Conservation (phyloP, 345 rosid species). For the Trapa incisa region DNA sequence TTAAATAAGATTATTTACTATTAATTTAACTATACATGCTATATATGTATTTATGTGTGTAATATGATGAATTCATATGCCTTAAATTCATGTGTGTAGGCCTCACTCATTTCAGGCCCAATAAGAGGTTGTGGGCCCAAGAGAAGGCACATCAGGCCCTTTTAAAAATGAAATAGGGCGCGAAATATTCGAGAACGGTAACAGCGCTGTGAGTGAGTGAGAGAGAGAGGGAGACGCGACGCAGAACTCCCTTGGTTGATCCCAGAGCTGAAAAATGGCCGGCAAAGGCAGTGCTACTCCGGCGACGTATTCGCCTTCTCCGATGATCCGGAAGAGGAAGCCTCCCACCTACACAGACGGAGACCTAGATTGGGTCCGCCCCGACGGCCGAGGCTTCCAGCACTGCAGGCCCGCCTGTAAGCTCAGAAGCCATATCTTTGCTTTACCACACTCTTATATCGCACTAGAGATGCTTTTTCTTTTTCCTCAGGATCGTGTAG, state of each 20-base stretch:
- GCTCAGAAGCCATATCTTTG: background rate
- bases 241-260: too few species aligned
- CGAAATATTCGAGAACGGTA: background rate
- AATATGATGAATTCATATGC: too few species aligned
- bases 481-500: background rate
- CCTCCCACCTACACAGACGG: conserved; percentile 32
- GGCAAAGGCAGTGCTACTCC: conserved; percentile 36
- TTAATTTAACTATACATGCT: too few species aligned
- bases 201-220: background rate
- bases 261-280: conserved; percentile 20
- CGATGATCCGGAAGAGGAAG: conserved; percentile 23
- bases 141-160: background rate
- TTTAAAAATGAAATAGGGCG: background rate
- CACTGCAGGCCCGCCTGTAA: conserved; percentile 92
- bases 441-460: background rate
- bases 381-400: conserved; percentile 80
- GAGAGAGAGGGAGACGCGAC: background rate
- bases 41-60: background rate
- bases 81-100: too few species aligned
- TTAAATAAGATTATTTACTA: too few species aligned
- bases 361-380: conserved; percentile 78
- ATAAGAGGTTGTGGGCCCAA: background rate
- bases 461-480: background rate
- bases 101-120: background rate
- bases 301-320: conserved; percentile 56